Evolutionary conservation across 768 basidiomycete species (phyloP).

Genomic region (Auricularia sp.): DNA sequence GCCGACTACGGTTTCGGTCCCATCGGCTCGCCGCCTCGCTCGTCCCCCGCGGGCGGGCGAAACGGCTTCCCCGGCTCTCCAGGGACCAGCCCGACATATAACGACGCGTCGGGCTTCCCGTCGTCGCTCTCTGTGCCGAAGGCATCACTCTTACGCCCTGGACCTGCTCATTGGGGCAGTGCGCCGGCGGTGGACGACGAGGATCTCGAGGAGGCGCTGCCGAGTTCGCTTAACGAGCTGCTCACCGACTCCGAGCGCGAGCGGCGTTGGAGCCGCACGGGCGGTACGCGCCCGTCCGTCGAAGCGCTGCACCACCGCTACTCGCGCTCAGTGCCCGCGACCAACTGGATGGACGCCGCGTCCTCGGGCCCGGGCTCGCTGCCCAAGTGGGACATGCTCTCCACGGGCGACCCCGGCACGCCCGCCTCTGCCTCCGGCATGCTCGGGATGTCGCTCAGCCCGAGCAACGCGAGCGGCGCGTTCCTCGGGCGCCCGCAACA

Average conservation of each 20-base stretch:
- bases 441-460: constrained; percentile 37
- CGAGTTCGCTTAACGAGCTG: constrained; percentile 78
- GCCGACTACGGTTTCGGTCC: constrained; percentile 59
- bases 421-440: not conserved
- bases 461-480: constrained; percentile 73
- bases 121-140: not conserved
- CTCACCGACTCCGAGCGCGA: constrained; percentile 82
- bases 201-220: constrained; percentile 82
- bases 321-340: constrained; percentile 73
- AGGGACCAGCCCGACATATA: constrained; percentile 25
- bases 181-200: constrained; percentile 41
- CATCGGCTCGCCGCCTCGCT: constrained; percentile 68
- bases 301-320: constrained; percentile 52
- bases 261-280: constrained; percentile 71
- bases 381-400: not conserved
- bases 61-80: constrained; percentile 39
- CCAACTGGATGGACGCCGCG: constrained; percentile 47
- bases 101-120: not conserved
- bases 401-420: not conserved
- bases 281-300: constrained; percentile 14
- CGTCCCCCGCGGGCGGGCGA: constrained; percentile 20
- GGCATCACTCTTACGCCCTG: not conserved
- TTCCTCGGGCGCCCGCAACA: constrained; percentile 67
- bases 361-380: not conserved
- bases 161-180: constrained; percentile 13